These are phyloP conservation scores for Zygotorulaspora sp. DNA, from an alignment of 805 yeast genomes.

Conservation along the genomic window DNA sequence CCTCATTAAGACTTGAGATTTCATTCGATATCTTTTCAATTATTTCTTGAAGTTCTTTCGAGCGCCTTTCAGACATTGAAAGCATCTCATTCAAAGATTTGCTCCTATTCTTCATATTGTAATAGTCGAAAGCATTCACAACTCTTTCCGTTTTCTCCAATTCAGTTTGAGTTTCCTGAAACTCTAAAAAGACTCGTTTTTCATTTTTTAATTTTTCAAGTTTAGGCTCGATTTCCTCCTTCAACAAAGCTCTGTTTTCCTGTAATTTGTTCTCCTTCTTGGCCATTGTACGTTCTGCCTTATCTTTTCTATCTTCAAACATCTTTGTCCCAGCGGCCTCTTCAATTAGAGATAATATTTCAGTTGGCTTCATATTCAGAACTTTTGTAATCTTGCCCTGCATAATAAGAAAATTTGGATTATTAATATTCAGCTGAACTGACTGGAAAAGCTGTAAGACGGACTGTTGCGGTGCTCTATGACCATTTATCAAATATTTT, in stretches of 20 bases:
- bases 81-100: slow-evolving; percentile 43
- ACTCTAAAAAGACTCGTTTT: slow-evolving; percentile 77
- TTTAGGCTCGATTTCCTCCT: slow-evolving; percentile 91
- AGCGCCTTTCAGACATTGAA: slow-evolving; percentile 38
- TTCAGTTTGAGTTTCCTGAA: slow-evolving; percentile 77
- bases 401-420: slow-evolving; percentile 96
- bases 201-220: slow-evolving; percentile 74
- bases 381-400: slow-evolving; percentile 98
- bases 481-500: slow-evolving; percentile 91
- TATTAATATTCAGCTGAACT: slow-evolving; percentile 91
- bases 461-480: slow-evolving; percentile 90
- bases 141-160: slow-evolving; percentile 69
- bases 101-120: slow-evolving; percentile 39
- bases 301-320: slow-evolving; percentile 89
- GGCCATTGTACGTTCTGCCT: slow-evolving; percentile 85
- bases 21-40: slow-evolving; percentile 50
- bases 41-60: slow-evolving; percentile 41
- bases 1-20: slow-evolving; percentile 54
- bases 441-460: slow-evolving; percentile 88
- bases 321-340: slow-evolving; percentile 98
- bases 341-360: slow-evolving; percentile 84
- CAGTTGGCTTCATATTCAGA: slow-evolving; percentile 90
- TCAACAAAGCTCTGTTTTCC: slow-evolving; percentile 66
- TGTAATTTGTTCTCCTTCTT: slow-evolving; percentile 82
- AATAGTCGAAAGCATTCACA: slow-evolving; percentile 73